Evolutionary conservation across 1,284 basidiomycete species (phyloP), one percentile per base, ranked within the genome.

Genomic region (Cryptococcus sp.): DNA sequence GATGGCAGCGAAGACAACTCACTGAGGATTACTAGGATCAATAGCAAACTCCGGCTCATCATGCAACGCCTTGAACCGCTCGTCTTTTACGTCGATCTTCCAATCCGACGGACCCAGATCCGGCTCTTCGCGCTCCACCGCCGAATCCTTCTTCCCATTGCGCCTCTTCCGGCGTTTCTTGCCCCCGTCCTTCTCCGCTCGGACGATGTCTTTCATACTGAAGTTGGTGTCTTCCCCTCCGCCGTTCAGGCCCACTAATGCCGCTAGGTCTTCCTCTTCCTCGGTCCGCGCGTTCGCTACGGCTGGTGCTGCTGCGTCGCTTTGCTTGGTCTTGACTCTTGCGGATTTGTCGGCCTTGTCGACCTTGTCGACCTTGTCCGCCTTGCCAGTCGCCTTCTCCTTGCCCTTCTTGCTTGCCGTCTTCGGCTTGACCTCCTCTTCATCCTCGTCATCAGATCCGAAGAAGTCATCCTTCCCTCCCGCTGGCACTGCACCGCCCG

Each of bases 11-110:
- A 41, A 50, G n/a, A 22, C 41, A 42, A 42, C 22, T n/a, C 20
- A 94, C 93, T 87, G 89, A 74, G 95, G 92, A 80, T 98, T 91
- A 50, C 87, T 91, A 20, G 96, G 95, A 76, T 99, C 96, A 67
- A 99, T 92, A 0, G 95, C 94, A 71, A 91, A 99, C 47, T 87
- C 85, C 69, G 93, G 87, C 72, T 99, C 90, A 65, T 97, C 90
- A 73, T 93, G 88, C 49, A 98, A 73, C 11, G 85, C 88, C 66
- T 85, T 85, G 83, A 99, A 99, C 27, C 96, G 87, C 5, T 88
- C 85, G 72, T 99, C 96, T 67, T 86, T 85, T 57, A 92, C 86
- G 73, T 99, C 84, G 68, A 99, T 87, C 50, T 83, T 79, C 79
- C 98, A 98, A 58, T 70, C 75, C 38, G 78, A 77, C n/a, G 78